Conservation (phyloP, 2,329 filamentous ascomycete genomes). For the Monilinia polystroma region DNA sequence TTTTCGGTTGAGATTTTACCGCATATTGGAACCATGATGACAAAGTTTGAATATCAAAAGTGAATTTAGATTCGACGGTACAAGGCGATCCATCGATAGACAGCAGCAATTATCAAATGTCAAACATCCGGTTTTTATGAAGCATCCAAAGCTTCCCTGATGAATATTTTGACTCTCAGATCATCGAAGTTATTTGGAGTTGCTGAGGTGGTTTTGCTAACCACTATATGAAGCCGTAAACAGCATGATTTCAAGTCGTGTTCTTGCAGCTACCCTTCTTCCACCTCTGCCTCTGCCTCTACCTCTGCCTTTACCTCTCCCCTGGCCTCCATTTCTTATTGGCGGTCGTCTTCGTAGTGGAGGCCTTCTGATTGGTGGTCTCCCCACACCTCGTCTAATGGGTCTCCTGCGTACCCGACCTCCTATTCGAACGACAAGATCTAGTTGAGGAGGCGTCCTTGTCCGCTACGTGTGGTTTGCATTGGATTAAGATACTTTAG, state of each 20-base stretch:
- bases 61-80: slow-evolving; percentile 30
- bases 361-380: slow-evolving; percentile 8
- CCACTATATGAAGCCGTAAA: slow-evolving; percentile 15
- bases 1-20: slow-evolving; percentile 51
- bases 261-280: slow-evolving; percentile 7
- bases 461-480: neutral
- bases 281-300: neutral
- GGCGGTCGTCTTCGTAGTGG: neutral
- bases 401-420: slow-evolving; percentile 2
- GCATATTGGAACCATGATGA: slow-evolving; percentile 50
- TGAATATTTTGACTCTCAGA: neutral
- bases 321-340: neutral
- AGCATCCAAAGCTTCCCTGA: neutral
- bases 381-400: neutral
- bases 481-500: neutral
- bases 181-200: neutral
- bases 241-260: neutral
- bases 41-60: slow-evolving; percentile 42
- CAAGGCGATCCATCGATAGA: neutral
- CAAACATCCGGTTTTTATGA: too few species aligned
- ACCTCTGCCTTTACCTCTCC: neutral
- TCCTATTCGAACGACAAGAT: slow-evolving; percentile 2
- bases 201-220: neutral
- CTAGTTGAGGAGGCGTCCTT: slow-evolving; percentile 6
- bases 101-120: neutral